Percentiles rank a stretch among this genome's conserved stretches.
These are phyloP conservation scores for Narthecium ossifragum DNA, from an alignment of 106 monocot genomes.

Conservation along the genomic window DNA sequence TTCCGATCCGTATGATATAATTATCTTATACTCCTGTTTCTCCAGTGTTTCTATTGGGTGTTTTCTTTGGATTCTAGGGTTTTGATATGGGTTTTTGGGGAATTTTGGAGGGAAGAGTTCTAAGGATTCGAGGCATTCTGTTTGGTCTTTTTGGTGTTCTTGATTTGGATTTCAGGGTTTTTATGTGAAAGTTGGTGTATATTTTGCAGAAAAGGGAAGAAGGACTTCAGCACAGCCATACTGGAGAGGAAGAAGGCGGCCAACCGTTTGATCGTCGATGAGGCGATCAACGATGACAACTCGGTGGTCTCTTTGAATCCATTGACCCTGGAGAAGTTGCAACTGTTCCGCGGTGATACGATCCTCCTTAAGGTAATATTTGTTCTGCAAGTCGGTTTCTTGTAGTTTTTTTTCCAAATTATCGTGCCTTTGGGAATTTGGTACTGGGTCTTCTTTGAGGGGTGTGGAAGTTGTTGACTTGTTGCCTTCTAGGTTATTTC, in stretches of 20 bases:
- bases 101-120: too few relatives aligned
- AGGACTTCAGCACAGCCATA: constrained; percentile 80
- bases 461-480: too few relatives aligned
- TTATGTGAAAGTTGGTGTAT: too few relatives aligned
- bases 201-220: constrained; percentile 64
- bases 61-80: too few relatives aligned
- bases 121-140: neutral
- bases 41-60: neutral
- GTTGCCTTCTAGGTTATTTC: too few relatives aligned
- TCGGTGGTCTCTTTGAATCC: constrained; percentile 71
- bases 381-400: too few relatives aligned
- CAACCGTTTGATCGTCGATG: constrained; percentile 74
- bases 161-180: too few relatives aligned
- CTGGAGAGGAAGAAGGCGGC: constrained; percentile 89
- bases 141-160: neutral
- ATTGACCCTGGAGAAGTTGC: constrained; percentile 86
- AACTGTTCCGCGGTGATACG: constrained; percentile 88
- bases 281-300: constrained; percentile 84
- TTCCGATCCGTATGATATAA: constrained; percentile 66
- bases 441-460: too few relatives aligned
- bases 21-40: neutral
- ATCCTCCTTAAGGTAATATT: constrained; percentile 65
- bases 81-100: neutral
- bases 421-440: too few relatives aligned
- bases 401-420: too few relatives aligned